Evolutionary conservation across 2,329 filamentous ascomycete genomes (phyloP), one percentile per base, ranked within the genome.

Genomic region (Orbilia blumenaviensis): DNA sequence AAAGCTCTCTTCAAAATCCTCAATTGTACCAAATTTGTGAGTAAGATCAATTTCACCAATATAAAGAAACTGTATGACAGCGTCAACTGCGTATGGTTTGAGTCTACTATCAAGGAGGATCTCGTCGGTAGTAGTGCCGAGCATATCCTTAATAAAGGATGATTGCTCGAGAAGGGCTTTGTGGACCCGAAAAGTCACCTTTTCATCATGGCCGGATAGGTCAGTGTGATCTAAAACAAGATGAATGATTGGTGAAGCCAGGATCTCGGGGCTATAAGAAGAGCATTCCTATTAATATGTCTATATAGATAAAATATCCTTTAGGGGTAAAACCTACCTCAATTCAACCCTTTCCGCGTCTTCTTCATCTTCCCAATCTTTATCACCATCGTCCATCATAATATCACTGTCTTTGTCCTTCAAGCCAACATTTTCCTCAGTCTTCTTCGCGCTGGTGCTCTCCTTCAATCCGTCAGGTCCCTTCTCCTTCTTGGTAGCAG

Each of bases 11-110:
- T 76, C 72, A 8, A 52, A 16, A 32, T 76, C 72, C 9, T 69
- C 72, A 14, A 69, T n/a, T 1, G 58, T 76, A 18, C 58, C 29
- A 12, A 76, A 69, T 23, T 66, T 60, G 8, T 76, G 58, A 5
- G 42, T 34, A n/a, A 61, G 21, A 12, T 66, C 63, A 32, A 76
- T 63, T n/a, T 76, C 58, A 14, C 48, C 64, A 32, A 58, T 50
- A 18, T 76, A 76, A 1, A 76, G 23, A 23, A 44, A 76, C 14
- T 76, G 48, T 12, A 69, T 48, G 25, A 76, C 38, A n/a, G 64
- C 46, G 23, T 66, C 63, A 9, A 76, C 64, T 2, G 72, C 64
- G 14, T 76, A 76, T 1, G 72, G 72, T 23, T 76, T 76, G 32
- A 76, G 72, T 4, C 18, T 60, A n/a, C 7, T 10, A 16, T 76